Evolutionary conservation across 2,329 filamentous ascomycete species (phyloP).

Genomic region (Penicillium italicum): DNA sequence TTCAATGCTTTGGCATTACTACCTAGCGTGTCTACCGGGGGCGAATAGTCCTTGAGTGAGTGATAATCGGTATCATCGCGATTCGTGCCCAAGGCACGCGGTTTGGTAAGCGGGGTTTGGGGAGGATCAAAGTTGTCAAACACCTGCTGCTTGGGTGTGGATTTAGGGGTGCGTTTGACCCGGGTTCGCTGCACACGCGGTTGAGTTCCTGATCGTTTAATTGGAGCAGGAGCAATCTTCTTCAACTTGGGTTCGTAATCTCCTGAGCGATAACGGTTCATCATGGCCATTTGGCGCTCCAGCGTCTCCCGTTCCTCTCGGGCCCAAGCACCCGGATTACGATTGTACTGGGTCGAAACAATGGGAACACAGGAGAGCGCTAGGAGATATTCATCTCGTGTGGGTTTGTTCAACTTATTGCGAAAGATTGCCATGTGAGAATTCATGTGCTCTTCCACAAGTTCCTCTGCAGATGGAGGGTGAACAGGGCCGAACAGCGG

Average conservation of each 20-base stretch:
- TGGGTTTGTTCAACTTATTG: constrained; percentile 42
- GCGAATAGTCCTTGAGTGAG: constrained; percentile 68
- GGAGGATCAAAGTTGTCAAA: constrained; percentile 38
- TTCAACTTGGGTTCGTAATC: constrained; percentile 35
- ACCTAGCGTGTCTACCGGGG: constrained; percentile 63
- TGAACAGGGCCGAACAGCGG: constrained; percentile 40
- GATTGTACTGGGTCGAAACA: constrained; percentile 43
- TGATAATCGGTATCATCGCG: constrained; percentile 80
- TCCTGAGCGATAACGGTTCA: constrained; percentile 38
- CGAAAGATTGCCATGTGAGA: constrained; percentile 42
- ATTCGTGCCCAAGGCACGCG: constrained; percentile 53
- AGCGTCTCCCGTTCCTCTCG: constrained; percentile 42
- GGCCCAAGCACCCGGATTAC: constrained; percentile 44
- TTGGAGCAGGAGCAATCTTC: constrained; percentile 41
- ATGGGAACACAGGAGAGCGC: constrained; percentile 45
- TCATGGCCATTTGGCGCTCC: constrained; percentile 41
- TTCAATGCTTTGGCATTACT: constrained; percentile 68
- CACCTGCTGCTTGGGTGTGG: constrained; percentile 40
- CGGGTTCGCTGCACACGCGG: constrained; percentile 32
- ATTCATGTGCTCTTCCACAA: constrained; percentile 43
- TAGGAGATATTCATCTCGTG: constrained; percentile 43
- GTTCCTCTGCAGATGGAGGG: constrained; percentile 33
- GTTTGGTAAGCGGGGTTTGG: constrained; percentile 40
- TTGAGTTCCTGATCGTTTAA: constrained; percentile 28
- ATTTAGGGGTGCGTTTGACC: constrained; percentile 41